Evolutionary conservation across 2,329 filamentous ascomycete genomes (phyloP), one percentile per base, ranked within the genome.

Genomic region (Coniella lustricola): DNA sequence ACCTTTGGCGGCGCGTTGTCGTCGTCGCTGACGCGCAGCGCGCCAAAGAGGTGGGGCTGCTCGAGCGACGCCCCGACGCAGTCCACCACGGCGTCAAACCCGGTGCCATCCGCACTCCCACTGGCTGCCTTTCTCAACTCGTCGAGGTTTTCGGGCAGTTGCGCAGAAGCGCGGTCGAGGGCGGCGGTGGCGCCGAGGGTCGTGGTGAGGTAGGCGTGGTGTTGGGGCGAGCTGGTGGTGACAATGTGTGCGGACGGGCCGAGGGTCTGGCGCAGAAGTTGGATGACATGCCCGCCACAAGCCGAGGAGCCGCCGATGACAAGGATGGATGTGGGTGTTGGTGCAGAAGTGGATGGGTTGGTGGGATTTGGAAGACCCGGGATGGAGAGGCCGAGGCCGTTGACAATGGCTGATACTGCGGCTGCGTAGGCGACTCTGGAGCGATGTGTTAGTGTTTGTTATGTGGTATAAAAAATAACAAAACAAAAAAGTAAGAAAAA

Each of bases 301-400:
- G 54, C 57, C 5, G 65, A 66, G 48, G 62, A 63, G 17, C 62
- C 67, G 31, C 66, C 65, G 0, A 68, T 55, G 12, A 69, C 56
- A 2, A 69, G 62, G 25, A 67, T 54, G 0, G 63, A 65, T 43
- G 50, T 48, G 14, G 37, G 52, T 16, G 20, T 25, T 16, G 53
- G 39, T 21, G 25, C 16, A 14, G 31, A n/a, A 29, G 10, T 5
- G 17, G 34, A 36, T 13, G 3, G 21, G 14, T 7, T 45, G 25
- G 25, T 42, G n/a, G 21, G 32, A 13, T 49, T 43, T 7, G 46
- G 33, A 14, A 64, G 54, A 20, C 54, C 53, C 10, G 62, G 62
- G 1, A 65, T 45, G 5, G 56, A 44, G 8, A 63, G 47, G 9
- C 57, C 52, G 12, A 64, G 53, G 40, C 60, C 62, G 13, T 55